A percentile compares a stretch with the other conserved stretches of the same genome.
Conservation (phyloP, 192 early-diverging fungal species). For the Backusella mclennaniae region DNA sequence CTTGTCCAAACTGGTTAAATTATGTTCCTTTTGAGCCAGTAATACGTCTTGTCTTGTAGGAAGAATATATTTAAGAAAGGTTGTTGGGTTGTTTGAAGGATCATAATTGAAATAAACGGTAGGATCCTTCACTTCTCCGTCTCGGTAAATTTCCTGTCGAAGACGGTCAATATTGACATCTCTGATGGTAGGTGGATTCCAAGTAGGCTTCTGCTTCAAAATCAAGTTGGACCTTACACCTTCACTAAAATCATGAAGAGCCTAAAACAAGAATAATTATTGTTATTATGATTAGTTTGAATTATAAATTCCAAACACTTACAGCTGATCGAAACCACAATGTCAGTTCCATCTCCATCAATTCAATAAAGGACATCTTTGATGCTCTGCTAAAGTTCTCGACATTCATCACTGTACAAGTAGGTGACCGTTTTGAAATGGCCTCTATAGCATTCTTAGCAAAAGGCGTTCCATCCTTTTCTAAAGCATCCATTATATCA, state of each 20-base stretch:
- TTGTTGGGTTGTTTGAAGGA: constrained; percentile 45
- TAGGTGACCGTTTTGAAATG: constrained; percentile 74
- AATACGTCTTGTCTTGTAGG: constrained; percentile 62
- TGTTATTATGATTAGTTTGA: background rate
- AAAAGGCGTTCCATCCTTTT: constrained; percentile 71
- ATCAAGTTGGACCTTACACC: constrained; percentile 82
- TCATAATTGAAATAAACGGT: constrained; percentile 35
- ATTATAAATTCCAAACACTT: background rate
- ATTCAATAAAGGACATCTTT: constrained; percentile 66
- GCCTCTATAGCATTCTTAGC: constrained; percentile 62
- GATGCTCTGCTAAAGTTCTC: constrained; percentile 73
- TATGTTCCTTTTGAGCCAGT: constrained; percentile 28
- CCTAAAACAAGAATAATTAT: constrained; percentile 19
- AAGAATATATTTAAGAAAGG: constrained; percentile 54
- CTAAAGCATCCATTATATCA: constrained; percentile 78
- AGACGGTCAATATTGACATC: constrained; percentile 41
- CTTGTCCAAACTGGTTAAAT: constrained; percentile 34
- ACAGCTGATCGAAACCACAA: constrained; percentile 70
- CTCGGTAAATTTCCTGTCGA: constrained; percentile 46
- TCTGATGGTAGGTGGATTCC: constrained; percentile 65
- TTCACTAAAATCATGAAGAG: constrained; percentile 80
- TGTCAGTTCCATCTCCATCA: constrained; percentile 82
- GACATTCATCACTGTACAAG: constrained; percentile 85
- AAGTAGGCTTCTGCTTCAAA: constrained; percentile 64
- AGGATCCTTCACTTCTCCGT: constrained; percentile 12